Conservation (phyloP, 2,329 filamentous ascomycete species). For the Arachnomyces sp. region DNA sequence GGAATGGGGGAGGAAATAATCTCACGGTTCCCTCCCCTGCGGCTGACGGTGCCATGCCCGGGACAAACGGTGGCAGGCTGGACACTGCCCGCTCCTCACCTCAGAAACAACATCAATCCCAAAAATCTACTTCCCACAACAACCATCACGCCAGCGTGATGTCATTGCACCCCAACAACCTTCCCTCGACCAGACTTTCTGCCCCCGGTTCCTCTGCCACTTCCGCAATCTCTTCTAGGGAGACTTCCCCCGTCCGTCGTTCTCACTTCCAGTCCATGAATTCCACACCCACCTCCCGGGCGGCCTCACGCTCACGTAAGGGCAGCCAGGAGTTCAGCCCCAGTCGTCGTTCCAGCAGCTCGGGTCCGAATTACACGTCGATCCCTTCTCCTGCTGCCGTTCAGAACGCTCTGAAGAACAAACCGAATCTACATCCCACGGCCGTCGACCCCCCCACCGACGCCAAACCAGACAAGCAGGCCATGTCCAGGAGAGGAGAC, state of each 20-base stretch:
- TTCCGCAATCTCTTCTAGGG: conserved; percentile 41
- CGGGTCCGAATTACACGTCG: conserved; percentile 22
- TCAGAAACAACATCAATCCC: neutral
- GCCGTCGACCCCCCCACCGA: conserved; percentile 46
- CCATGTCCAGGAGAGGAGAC: conserved; percentile 24
- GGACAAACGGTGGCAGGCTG: no score
- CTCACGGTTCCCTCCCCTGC: no score
- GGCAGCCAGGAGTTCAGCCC: conserved; percentile 61
- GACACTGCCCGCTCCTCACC: no score
- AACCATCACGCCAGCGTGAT: conserved; percentile 19
- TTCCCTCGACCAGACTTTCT: conserved; percentile 20
- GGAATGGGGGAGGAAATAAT: no score
- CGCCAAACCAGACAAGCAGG: conserved; percentile 55
- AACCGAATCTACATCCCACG: conserved; percentile 56
- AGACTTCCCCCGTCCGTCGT: conserved; percentile 37
- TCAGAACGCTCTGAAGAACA: conserved; percentile 60
- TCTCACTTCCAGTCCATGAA: conserved; percentile 22
- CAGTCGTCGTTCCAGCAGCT: conserved; percentile 42
- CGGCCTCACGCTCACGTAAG: conserved; percentile 52
- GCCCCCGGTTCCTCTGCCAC: conserved; percentile 32
- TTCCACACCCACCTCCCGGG: conserved; percentile 24
- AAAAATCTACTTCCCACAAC: conserved; percentile 19
- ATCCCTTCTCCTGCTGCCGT: conserved; percentile 54
- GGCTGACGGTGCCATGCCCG: no score
- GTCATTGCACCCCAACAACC: conserved; percentile 27